Base-by-base conservation (phyloP, 805 yeast genomes). In the Kazachstania bromeliacearum region DNA sequence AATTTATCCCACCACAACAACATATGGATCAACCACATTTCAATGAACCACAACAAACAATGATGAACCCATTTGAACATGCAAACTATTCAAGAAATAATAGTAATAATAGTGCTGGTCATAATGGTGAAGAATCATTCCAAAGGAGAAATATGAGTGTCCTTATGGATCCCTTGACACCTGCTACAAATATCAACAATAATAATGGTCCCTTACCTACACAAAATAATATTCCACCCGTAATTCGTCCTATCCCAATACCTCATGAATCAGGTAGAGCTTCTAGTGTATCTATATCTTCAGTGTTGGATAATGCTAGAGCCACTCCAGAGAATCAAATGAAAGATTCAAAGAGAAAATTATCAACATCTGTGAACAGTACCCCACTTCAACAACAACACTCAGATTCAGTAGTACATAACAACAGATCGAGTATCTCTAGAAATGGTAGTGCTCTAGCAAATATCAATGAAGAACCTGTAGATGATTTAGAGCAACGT, bases 81-180 rank as follows among this genome's bases (percentile, higher is more conserved):
- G 41, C 31, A 33, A 40, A 23, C 12, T 16, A 33, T 4, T 15
- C 35, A 12, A 20, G 24, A 22, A 23, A 23, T 23, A 23, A 31
- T 12, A 20, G 24, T 18, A 18, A 14, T 12, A 22, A 6, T 15
- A 17, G 19, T 8, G n/a, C 25, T 23, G n/a, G 9, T 10, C 4
- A 6, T 6, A 25, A 25, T 25, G 14, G 14, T n/a, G 23, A 21
- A 21, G 33, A 42, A 28, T 23, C 28, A 38, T 7, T 25, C 14
- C 37, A 41, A 36, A 49, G 46, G 31, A 48, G 55, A 26, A 50
- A 48, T 25, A 49, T 45, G 48, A 51, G 53, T 30, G 47, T 48
- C 7, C 36, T 48, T 3, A 46, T 38, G 4, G 41, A 38, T 31
- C 41, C 41, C 7, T 31, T 38, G 19, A 34, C 41, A 4, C 41